Percentiles rank a stretch among this genome's conserved stretches.
Conservation (phyloP, 148 eudicot species). For the Chenopodium album region DNA sequence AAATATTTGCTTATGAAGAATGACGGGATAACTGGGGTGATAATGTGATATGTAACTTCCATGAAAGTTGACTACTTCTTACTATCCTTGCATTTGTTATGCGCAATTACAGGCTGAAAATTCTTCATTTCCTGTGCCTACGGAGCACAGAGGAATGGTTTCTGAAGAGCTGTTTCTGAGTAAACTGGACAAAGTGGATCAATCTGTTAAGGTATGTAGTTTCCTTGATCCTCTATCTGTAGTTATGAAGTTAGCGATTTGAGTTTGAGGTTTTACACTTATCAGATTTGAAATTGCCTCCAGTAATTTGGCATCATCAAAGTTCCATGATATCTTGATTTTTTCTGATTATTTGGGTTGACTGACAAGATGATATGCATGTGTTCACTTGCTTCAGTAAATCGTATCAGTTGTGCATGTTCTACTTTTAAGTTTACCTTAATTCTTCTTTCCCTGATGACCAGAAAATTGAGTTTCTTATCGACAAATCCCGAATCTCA, state of each 20-base stretch:
- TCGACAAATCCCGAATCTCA: conserved; percentile 46
- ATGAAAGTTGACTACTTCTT: background rate
- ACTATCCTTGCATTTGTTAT: background rate
- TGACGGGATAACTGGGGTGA: background rate
- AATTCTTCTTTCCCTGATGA: conserved; percentile 8
- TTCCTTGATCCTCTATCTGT: background rate
- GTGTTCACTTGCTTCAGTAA: background rate
- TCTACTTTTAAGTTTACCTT: background rate
- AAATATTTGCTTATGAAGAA: background rate
- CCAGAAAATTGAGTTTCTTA: conserved; percentile 74
- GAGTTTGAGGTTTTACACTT: background rate
- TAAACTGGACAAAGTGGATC: conserved; percentile 71
- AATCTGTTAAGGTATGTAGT: conserved; percentile 73
- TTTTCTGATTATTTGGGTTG: background rate
- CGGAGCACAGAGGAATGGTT: conserved; percentile 42
- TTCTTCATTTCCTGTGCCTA: conserved; percentile 37
- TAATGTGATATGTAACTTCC: background rate
- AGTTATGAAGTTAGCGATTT: background rate
- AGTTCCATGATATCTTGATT: background rate
- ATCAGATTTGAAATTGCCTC: background rate
- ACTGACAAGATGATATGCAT: background rate
- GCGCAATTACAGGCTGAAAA: conserved; percentile 33
- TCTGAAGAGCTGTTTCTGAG: conserved; percentile 55
- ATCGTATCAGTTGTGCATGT: background rate
- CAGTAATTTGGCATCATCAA: background rate